Conservation (phyloP, 805 yeast species). For the Candida andamanensis region DNA sequence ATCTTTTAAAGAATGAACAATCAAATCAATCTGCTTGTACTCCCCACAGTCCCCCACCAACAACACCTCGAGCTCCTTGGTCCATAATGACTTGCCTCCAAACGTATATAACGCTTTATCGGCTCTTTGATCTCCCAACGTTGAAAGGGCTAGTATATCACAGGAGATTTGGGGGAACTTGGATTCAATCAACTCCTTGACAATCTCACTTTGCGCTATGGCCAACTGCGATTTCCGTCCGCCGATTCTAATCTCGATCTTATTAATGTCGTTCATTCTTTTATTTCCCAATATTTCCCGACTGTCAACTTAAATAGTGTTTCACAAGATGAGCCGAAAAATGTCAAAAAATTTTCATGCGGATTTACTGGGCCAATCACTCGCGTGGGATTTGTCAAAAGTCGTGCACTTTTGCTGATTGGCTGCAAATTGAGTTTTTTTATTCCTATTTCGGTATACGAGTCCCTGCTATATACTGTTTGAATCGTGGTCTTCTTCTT, state of each 20-base stretch:
- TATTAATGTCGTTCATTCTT: not conserved
- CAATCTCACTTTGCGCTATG: constrained; percentile 75
- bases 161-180: constrained; percentile 64
- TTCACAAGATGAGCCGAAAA: too few relatives aligned
- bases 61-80: constrained; percentile 84
- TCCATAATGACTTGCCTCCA: constrained; percentile 97
- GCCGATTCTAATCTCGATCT: constrained; percentile 46
- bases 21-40: constrained; percentile 70
- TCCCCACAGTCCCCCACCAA: constrained; percentile 57
- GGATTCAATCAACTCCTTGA: constrained; percentile 53
- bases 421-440: too few relatives aligned
- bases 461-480: too few relatives aligned
- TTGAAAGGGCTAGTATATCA: constrained; percentile 72
- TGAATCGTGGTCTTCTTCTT: too few relatives aligned
- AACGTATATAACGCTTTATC: constrained; percentile 84
- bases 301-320: too few relatives aligned
- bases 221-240: constrained; percentile 89
- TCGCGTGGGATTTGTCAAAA: too few relatives aligned
- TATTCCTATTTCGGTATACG: too few relatives aligned
- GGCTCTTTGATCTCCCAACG: constrained; percentile 88
- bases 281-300: too few relatives aligned
- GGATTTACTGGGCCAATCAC: too few relatives aligned
- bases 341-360: too few relatives aligned
- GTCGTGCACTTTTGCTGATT: too few relatives aligned
- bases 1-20: constrained; percentile 92